Conservation (phyloP, 441 rosid species). For the Corymbia calophylla region DNA sequence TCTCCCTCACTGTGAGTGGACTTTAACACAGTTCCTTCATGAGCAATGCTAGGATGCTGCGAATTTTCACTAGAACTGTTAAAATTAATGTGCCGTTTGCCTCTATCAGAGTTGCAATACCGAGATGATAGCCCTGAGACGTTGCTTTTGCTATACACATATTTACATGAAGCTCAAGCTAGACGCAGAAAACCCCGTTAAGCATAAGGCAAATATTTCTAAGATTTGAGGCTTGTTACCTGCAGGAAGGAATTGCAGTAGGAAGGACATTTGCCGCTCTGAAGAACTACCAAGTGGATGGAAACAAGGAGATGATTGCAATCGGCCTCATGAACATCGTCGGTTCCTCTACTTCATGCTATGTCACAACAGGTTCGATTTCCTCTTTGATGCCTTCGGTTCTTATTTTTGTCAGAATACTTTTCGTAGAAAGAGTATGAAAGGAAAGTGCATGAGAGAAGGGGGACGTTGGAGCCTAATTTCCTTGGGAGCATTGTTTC, state of each 20-base stretch:
- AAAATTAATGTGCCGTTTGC: not conserved
- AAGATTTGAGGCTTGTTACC: not conserved
- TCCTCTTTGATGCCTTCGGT: not conserved
- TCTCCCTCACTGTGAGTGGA: constrained; percentile 76
- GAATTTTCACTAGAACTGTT: not conserved
- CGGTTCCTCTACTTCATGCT: constrained; percentile 93
- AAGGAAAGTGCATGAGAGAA: not conserved
- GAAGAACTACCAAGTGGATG: constrained; percentile 87
- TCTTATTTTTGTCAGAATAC: not conserved
- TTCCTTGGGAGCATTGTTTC: not conserved
- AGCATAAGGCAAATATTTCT: not conserved
- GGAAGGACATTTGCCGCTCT: constrained; percentile 93
- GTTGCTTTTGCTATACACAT: not conserved
- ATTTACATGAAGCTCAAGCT: not conserved
- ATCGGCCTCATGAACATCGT: constrained; percentile 90
- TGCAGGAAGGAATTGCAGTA: constrained; percentile 95
- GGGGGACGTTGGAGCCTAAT: not conserved
- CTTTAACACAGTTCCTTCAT: not conserved
- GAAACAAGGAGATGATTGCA: constrained; percentile 98
- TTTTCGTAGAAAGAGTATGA: not conserved
- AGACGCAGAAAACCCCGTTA: not conserved
- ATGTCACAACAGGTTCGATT: constrained; percentile 59
- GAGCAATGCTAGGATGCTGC: not conserved
- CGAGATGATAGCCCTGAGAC: not conserved
- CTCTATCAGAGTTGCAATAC: not conserved